Conservation (phyloP, 2,329 filamentous ascomycete genomes). For the Aspergillus spinulosporus region DNA sequence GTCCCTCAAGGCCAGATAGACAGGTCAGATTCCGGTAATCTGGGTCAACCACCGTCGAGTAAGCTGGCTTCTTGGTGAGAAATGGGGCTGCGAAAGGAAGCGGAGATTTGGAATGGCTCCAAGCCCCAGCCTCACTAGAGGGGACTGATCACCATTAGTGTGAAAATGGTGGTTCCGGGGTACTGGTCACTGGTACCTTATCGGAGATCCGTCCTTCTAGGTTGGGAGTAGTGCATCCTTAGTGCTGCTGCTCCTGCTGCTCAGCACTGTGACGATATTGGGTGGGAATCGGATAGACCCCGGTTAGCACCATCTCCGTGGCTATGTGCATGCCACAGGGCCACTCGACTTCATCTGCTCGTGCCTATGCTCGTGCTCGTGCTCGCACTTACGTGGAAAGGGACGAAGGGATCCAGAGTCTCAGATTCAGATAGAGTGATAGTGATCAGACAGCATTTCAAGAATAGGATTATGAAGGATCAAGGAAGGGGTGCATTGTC, state of each 20-base stretch:
- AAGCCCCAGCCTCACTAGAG: neutral
- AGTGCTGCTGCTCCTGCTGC: conserved; percentile 2
- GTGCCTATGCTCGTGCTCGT: neutral
- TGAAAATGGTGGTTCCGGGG: conserved; percentile 6
- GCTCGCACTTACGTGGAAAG: neutral
- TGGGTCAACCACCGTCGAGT: conserved; percentile 7
- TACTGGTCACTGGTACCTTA: conserved; percentile 15
- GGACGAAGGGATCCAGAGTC: neutral
- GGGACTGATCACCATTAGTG: neutral
- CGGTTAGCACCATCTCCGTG: neutral
- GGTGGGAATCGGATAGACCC: conserved; percentile 1
- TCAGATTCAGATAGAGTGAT: conserved; percentile 5
- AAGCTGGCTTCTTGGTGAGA: conserved; percentile 2
- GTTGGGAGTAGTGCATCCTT: conserved; percentile 7
- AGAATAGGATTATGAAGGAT: conserved; percentile 7
- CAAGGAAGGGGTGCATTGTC: conserved; percentile 1
- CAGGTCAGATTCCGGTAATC: conserved; percentile 11
- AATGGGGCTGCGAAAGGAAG: conserved; percentile 1
- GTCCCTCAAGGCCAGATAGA: neutral
- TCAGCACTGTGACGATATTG: neutral
- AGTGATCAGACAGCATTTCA: neutral
- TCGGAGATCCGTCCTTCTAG: conserved; percentile 9
- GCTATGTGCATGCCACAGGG: neutral
- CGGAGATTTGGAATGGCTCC: conserved; percentile 14
- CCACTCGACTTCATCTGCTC: neutral